Conservation (phyloP, 169 alveolate species). For the Eimeria mitis region DNA sequence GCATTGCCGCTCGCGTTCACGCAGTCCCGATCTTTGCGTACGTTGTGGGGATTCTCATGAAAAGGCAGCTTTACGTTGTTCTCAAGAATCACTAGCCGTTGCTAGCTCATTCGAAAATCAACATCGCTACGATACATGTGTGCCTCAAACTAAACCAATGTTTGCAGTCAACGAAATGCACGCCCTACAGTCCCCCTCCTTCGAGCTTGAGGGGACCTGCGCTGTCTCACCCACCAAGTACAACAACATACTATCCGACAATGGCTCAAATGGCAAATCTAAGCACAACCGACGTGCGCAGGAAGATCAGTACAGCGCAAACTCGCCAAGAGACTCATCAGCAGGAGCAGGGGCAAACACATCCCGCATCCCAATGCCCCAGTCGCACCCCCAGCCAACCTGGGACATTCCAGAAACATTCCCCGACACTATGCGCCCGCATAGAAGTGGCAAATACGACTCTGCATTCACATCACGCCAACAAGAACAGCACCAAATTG, state of each 20-base stretch:
- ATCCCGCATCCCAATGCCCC: neutral
- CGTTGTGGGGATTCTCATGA: neutral
- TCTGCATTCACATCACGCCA: neutral
- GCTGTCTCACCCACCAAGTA: neutral
- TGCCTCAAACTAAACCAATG: neutral
- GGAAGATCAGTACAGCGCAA: neutral
- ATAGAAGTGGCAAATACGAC: neutral
- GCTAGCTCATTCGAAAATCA: neutral
- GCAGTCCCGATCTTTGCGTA: neutral
- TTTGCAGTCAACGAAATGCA: neutral
- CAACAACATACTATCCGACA: neutral
- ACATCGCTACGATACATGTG: constrained; percentile 8
- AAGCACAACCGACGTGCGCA: neutral
- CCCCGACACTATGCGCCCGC: neutral
- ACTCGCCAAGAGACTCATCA: neutral
- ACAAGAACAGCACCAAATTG: constrained; percentile 13
- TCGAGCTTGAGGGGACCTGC: neutral
- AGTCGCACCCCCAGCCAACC: neutral
- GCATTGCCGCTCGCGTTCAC: neutral
- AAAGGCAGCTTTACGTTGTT: neutral
- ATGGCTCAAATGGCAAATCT: neutral
- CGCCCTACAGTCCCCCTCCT: neutral
- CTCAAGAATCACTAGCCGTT: neutral
- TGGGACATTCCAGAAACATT: neutral
- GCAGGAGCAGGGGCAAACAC: neutral